Conservation (phyloP, 306 rosid genomes). For the Fragaria nilgerrensis region DNA sequence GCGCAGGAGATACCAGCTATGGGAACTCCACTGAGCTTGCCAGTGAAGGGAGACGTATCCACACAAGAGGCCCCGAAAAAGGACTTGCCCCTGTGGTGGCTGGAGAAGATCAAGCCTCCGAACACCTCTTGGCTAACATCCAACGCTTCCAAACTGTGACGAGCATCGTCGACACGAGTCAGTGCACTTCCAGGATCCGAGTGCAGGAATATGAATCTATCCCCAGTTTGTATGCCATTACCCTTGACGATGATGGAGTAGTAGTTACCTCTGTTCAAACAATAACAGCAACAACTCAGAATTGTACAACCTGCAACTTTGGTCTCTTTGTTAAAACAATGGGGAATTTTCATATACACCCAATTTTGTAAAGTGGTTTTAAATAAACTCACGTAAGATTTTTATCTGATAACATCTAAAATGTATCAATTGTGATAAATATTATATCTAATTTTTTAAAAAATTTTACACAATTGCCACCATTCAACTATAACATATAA, state of each 20-base stretch:
- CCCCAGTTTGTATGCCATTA: slow-evolving; percentile 24
- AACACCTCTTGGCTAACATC: slow-evolving; percentile 14
- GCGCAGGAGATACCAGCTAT: slow-evolving; percentile 28
- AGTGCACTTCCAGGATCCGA: slow-evolving; percentile 29
- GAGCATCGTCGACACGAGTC: slow-evolving; percentile 7
- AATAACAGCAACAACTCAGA: background rate
- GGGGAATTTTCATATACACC: no score
- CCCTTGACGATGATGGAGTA: slow-evolving; percentile 26
- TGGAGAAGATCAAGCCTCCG: slow-evolving; percentile 34
- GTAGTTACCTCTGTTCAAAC: slow-evolving; percentile 23
- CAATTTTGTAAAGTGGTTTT: no score
- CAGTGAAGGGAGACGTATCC: slow-evolving; percentile 14
- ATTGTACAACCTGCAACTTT: no score
- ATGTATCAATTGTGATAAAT: no score
- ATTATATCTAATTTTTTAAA: no score
- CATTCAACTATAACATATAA: no score
- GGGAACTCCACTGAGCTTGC: slow-evolving; percentile 8
- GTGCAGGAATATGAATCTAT: slow-evolving; percentile 36
- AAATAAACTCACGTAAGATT: no score
- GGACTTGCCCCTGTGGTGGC: slow-evolving; percentile 17
- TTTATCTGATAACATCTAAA: no score
- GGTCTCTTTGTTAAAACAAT: no score
- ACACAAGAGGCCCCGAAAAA: slow-evolving; percentile 21
- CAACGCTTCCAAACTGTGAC: slow-evolving; percentile 7
- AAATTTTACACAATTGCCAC: no score